Evolutionary conservation across 2,329 filamentous ascomycete genomes (phyloP).

Genomic region (Didymella sp.): DNA sequence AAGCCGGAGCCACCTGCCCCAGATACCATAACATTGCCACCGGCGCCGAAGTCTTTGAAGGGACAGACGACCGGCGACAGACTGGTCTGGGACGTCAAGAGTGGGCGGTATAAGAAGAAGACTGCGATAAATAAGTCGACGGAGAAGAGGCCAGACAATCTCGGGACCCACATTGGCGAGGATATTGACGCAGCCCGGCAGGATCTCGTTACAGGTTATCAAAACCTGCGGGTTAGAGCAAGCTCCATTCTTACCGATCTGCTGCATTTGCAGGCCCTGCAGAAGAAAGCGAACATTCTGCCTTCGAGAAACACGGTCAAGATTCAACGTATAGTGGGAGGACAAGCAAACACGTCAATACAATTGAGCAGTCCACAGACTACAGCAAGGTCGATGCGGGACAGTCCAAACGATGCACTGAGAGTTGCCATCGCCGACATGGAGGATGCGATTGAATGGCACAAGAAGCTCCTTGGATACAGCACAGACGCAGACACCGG

Average conservation of each 20-base stretch:
- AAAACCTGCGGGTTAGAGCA: conserved; percentile 33
- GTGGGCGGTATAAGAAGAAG: conserved; percentile 20
- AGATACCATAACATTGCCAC: conserved; percentile 4
- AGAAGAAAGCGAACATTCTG: conserved; percentile 32
- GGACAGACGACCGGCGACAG: background rate
- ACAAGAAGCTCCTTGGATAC: conserved; percentile 26
- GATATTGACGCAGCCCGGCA: conserved; percentile 33
- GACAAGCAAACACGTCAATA: conserved; percentile 1
- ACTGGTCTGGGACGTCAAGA: conserved; percentile 23
- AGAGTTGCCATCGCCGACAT: conserved; percentile 35
- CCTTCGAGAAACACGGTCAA: conserved; percentile 28
- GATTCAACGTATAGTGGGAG: conserved; percentile 31
- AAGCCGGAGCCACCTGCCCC: conserved; percentile 30
- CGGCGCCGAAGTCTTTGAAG: background rate
- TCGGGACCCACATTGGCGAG: conserved; percentile 15
- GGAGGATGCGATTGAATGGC: conserved; percentile 34
- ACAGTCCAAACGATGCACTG: conserved; percentile 30
- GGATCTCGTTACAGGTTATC: conserved; percentile 37
- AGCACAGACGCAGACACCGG: conserved; percentile 27
- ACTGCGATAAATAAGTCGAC: background rate
- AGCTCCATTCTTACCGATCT: conserved; percentile 33
- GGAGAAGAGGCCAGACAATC: conserved; percentile 6
- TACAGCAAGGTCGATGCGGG: conserved; percentile 34
- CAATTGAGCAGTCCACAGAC: conserved; percentile 31
- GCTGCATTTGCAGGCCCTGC: conserved; percentile 35